These are phyloP conservation scores for Agaricus subrufescens DNA, from an alignment of 768 basidiomycete genomes.

Conservation along the genomic window DNA sequence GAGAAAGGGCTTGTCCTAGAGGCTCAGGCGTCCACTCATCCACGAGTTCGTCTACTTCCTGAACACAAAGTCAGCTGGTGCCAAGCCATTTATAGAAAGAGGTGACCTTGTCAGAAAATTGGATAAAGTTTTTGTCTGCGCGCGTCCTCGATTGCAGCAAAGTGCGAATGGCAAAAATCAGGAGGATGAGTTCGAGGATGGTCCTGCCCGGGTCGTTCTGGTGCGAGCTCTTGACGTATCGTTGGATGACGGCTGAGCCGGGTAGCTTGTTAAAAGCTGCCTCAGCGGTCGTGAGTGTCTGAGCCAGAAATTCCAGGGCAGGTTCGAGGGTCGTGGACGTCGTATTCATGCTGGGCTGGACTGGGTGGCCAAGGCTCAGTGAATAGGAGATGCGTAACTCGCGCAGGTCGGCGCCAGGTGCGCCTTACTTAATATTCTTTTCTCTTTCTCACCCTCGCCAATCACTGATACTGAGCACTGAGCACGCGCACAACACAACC, in stretches of 20 bases:
- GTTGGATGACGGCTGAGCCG: slow-evolving; percentile 77
- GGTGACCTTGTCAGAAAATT: slow-evolving; percentile 83
- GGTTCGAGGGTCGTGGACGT: slow-evolving; percentile 35
- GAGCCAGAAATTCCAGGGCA: slow-evolving; percentile 62
- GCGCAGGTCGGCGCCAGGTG: background rate
- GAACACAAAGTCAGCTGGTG: background rate
- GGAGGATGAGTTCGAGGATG: slow-evolving; percentile 81
- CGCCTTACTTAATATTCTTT: background rate
- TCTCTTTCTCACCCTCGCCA: background rate
- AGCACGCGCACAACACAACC: no score
- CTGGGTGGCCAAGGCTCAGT: background rate
- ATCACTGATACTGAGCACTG: no score
- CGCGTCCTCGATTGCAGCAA: slow-evolving; percentile 87
- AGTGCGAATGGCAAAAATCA: slow-evolving; percentile 86
- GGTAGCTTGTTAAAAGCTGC: slow-evolving; percentile 70
- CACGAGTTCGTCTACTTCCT: slow-evolving; percentile 97
- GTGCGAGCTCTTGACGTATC: slow-evolving; percentile 93
- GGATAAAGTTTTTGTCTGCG: slow-evolving; percentile 86
- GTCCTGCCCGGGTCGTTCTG: slow-evolving; percentile 95
- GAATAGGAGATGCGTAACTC: no score
- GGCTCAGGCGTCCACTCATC: slow-evolving; percentile 93
- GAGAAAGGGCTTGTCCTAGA: slow-evolving; percentile 58
- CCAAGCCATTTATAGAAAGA: background rate
- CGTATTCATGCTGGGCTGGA: slow-evolving; percentile 21
- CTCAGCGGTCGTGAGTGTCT: slow-evolving; percentile 55